A percentile compares a stretch with the other conserved stretches of the same genome.
These are phyloP conservation scores for Diaporthe aspalathi DNA, from an alignment of 2,329 filamentous ascomycete genomes.

Conservation along the genomic window DNA sequence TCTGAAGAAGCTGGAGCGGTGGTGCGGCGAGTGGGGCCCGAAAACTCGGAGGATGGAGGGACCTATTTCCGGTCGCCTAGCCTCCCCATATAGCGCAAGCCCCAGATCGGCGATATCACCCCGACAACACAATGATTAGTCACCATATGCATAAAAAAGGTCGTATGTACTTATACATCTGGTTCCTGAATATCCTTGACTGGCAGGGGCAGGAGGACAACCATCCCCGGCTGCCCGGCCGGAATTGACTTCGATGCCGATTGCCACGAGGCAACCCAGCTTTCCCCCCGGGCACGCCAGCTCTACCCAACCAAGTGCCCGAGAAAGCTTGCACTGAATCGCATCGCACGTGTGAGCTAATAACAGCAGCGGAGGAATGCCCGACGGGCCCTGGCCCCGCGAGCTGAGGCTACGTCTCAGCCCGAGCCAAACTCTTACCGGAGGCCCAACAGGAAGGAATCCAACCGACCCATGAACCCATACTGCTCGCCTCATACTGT, in stretches of 20 bases:
- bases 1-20: slow-evolving; percentile 26
- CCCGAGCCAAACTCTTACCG: not conserved
- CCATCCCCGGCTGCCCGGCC: not conserved
- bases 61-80: slow-evolving; percentile 37
- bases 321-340: slow-evolving; percentile 17
- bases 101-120: fast-evolving
- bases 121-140: not conserved
- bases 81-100: too few relatives aligned
- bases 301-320: slow-evolving; percentile 1
- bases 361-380: slow-evolving; percentile 22
- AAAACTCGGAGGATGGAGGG: slow-evolving; percentile 31
- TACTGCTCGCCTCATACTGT: not conserved
- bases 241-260: slow-evolving; percentile 24
- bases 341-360: not conserved
- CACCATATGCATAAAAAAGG: not conserved
- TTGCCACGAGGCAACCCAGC: not conserved
- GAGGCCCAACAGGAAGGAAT: slow-evolving; percentile 5
- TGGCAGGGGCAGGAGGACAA: not conserved
- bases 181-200: slow-evolving; percentile 14
- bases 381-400: slow-evolving; percentile 1
- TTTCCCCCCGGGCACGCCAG: not conserved
- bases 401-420: not conserved
- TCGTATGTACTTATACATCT: not conserved
- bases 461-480: slow-evolving; percentile 2
- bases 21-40: slow-evolving; percentile 29